Conservation (phyloP, 1,139 yeast species). For the Protomyces lactucae-debilis region DNA sequence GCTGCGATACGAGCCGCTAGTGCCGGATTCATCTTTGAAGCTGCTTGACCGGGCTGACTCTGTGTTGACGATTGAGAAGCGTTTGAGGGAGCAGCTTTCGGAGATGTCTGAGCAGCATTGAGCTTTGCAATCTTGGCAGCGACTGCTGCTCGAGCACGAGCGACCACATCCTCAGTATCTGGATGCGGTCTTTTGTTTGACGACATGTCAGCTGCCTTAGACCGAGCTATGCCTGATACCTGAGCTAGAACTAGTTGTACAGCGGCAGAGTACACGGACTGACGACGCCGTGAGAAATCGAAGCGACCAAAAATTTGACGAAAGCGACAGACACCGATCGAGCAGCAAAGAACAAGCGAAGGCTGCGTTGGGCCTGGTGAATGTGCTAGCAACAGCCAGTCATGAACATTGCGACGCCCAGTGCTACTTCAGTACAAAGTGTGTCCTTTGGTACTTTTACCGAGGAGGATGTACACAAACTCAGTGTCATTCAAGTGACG, state of each 20-base stretch:
- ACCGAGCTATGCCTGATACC: not conserved
- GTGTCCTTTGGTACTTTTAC: slow-evolving; percentile 88
- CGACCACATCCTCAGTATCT: slow-evolving; percentile 12
- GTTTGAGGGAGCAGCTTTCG: not conserved
- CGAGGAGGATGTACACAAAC: slow-evolving; percentile 71
- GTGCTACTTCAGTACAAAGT: slow-evolving; percentile 67
- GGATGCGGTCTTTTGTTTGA: slow-evolving; percentile 16
- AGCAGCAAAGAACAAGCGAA: not conserved
- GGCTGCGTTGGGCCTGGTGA: not conserved
- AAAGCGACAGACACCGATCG: not conserved
- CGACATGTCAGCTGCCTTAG: not conserved
- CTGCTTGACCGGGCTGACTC: not conserved
- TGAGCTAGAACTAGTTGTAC: not conserved
- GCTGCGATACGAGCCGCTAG: slow-evolving; percentile 30
- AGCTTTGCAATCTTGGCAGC: slow-evolving; percentile 22
- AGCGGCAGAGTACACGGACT: not conserved
- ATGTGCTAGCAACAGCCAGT: not conserved
- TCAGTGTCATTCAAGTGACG: slow-evolving; percentile 91
- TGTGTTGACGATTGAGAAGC: not conserved
- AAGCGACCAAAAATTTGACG: not conserved
- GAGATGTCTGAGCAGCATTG: slow-evolving; percentile 14
- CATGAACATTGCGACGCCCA: slow-evolving; percentile 29
- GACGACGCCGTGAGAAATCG: not conserved
- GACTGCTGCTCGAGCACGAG: slow-evolving; percentile 17
- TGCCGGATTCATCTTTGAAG: slow-evolving; percentile 16